Conservation (phyloP, 306 rosid species). For the Citrullus colocynthis region DNA sequence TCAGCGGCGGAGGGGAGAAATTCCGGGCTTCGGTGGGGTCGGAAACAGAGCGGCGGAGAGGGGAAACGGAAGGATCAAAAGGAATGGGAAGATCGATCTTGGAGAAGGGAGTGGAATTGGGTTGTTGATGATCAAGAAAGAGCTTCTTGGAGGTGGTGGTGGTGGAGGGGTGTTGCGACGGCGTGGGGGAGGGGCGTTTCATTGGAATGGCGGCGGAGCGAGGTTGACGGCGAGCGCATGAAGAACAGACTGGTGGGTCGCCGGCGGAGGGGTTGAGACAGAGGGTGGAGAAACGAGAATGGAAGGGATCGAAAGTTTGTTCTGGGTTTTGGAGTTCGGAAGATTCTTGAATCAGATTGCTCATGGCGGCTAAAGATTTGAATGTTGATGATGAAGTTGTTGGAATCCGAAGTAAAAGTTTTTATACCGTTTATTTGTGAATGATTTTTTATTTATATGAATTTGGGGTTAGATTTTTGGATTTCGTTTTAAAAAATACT, state of each 20-base stretch:
- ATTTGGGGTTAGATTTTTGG: no score
- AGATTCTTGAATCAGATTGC: constrained; percentile 3
- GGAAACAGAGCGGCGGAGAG: constrained; percentile 13
- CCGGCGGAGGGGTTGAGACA: not conserved
- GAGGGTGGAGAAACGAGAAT: not conserved
- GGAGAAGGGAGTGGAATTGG: not conserved
- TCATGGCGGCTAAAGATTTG: not conserved
- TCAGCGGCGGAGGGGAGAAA: not conserved
- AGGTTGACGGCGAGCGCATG: not conserved
- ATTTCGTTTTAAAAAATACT: no score
- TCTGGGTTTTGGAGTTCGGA: not conserved
- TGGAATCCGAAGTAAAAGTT: no score
- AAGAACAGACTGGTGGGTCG: constrained; percentile 4
- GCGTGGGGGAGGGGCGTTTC: not conserved
- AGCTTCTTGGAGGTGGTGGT: not conserved
- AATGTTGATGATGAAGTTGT: no score
- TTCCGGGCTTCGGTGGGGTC: not conserved
- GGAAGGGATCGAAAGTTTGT: not conserved
- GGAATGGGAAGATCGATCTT: constrained; percentile 9
- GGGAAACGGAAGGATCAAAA: not conserved
- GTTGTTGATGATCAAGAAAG: constrained; percentile 2
- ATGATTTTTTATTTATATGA: no score
- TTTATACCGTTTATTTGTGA: no score
- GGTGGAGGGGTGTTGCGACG: not conserved
- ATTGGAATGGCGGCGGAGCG: not conserved